A percentile compares a stretch with the other conserved stretches of the same genome.
Evolutionary conservation across 1,284 basidiomycete species (phyloP).

Genomic region (Peniophora sp.): DNA sequence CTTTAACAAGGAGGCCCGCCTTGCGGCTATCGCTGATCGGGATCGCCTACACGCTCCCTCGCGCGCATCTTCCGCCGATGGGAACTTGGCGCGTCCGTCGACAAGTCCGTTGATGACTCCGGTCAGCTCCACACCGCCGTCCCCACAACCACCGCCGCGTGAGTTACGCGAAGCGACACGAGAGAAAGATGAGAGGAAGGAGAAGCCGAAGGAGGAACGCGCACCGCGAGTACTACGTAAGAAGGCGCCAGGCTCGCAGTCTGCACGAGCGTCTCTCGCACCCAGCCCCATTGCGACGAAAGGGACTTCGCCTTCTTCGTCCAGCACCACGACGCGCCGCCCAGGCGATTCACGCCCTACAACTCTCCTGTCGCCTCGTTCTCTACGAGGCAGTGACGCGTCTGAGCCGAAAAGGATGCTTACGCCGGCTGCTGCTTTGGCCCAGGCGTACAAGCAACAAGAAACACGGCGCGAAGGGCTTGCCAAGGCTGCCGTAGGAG

Average conservation of each 20-base stretch:
- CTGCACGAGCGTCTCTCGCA: background rate
- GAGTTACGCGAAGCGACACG: background rate
- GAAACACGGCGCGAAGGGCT: conserved; percentile 25
- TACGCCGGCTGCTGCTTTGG: conserved; percentile 52
- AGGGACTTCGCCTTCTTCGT: background rate
- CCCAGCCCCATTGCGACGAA: background rate
- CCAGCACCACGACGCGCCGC: background rate
- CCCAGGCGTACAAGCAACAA: conserved; percentile 51
- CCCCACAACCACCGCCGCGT: too few species aligned
- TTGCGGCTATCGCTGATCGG: background rate
- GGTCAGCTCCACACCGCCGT: too few species aligned
- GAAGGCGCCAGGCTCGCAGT: background rate
- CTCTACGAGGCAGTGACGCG: background rate
- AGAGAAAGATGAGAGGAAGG: background rate
- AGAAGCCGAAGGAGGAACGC: background rate
- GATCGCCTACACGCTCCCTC: too few species aligned
- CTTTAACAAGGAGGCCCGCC: background rate
- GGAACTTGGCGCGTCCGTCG: too few species aligned
- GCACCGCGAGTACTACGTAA: background rate
- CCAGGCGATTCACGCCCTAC: background rate
- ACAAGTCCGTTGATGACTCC: too few species aligned
- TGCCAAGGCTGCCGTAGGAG: conserved; percentile 10
- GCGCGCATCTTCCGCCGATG: too few species aligned
- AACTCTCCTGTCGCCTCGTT: background rate
- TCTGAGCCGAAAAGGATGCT: conserved; percentile 19